Percentiles rank a stretch among this genome's conserved stretches.
Evolutionary conservation across 208 protist genomes (phyloP).

Genomic region (Acanthamoeba polyphaga): DNA sequence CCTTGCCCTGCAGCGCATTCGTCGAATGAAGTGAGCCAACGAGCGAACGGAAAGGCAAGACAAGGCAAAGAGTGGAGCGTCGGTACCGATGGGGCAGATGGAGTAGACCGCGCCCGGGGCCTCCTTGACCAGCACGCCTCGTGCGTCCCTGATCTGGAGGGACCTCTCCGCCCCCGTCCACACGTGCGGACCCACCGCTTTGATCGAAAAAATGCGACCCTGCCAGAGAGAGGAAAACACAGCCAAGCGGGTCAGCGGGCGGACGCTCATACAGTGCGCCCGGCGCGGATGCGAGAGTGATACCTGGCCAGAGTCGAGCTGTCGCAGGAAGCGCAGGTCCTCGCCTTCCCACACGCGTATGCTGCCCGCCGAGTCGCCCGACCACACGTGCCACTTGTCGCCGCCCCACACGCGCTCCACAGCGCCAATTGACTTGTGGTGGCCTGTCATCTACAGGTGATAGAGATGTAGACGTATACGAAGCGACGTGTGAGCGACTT

Average conservation of each 20-base stretch:
- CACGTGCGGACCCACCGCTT: conserved; percentile 7
- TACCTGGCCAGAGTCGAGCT: conserved; percentile 55
- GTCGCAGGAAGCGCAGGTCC: conserved; percentile 19
- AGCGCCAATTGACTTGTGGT: conserved; percentile 31
- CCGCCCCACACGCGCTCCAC: conserved; percentile 13
- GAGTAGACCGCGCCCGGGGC: neutral
- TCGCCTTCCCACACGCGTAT: conserved; percentile 68
- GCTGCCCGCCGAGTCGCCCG: conserved; percentile 41
- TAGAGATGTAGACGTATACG: neutral
- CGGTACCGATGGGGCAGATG: neutral
- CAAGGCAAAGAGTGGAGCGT: neutral
- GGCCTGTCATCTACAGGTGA: neutral
- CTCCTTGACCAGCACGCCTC: conserved; percentile 55
- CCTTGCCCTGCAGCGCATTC: neutral
- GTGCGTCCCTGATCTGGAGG: conserved; percentile 39
- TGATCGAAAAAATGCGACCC: conserved; percentile 44
- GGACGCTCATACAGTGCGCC: too few species aligned
- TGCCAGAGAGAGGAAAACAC: neutral
- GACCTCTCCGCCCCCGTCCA: conserved; percentile 47
- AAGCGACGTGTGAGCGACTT: neutral
- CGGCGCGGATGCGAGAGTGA: too few species aligned
- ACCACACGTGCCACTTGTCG: conserved; percentile 54
- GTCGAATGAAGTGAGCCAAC: neutral
- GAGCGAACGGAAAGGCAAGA: neutral
- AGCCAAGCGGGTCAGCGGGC: neutral